These are phyloP conservation scores for Leucogyrophana mollusca DNA, from an alignment of 768 basidiomycete species.

Conservation along the genomic window DNA sequence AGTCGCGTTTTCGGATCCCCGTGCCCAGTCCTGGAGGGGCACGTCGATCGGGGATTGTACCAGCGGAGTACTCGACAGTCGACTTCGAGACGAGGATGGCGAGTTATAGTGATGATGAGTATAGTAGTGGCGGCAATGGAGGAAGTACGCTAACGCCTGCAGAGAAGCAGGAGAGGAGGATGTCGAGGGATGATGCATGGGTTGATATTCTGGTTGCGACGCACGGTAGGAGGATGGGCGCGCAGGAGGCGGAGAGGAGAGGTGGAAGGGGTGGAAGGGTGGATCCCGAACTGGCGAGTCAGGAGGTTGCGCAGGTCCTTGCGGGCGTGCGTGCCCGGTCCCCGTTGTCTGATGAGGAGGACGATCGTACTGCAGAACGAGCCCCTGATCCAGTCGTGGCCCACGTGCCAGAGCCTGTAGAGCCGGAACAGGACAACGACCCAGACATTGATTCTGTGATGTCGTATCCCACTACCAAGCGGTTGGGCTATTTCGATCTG, in stretches of 20 bases:
- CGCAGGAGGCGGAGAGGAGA: constrained; percentile 49
- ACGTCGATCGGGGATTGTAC: constrained; percentile 50
- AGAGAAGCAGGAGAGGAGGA: constrained; percentile 39
- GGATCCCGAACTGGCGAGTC: constrained; percentile 71
- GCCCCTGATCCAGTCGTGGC: constrained; percentile 8
- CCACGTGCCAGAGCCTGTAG: neutral
- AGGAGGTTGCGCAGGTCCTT: constrained; percentile 71
- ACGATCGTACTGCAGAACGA: constrained; percentile 23
- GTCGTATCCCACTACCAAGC: constrained; percentile 32
- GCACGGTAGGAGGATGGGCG: constrained; percentile 48
- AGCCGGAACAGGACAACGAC: constrained; percentile 29
- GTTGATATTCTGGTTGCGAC: constrained; percentile 80
- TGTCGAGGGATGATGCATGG: constrained; percentile 73
- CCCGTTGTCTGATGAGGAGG: constrained; percentile 42
- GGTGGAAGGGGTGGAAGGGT: constrained; percentile 32
- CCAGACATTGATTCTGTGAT: constrained; percentile 44
- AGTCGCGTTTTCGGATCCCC: constrained; percentile 59
- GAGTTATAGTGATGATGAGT: constrained; percentile 52
- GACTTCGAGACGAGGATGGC: constrained; percentile 84
- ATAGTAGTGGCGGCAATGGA: constrained; percentile 39
- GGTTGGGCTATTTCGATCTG: constrained; percentile 74
- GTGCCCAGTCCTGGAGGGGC: constrained; percentile 53
- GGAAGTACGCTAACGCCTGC: constrained; percentile 41
- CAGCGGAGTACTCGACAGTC: constrained; percentile 77
- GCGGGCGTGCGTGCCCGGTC: constrained; percentile 48